Conservation (phyloP, 352 stramenopile genomes). For the Pythium brachiatum region DNA sequence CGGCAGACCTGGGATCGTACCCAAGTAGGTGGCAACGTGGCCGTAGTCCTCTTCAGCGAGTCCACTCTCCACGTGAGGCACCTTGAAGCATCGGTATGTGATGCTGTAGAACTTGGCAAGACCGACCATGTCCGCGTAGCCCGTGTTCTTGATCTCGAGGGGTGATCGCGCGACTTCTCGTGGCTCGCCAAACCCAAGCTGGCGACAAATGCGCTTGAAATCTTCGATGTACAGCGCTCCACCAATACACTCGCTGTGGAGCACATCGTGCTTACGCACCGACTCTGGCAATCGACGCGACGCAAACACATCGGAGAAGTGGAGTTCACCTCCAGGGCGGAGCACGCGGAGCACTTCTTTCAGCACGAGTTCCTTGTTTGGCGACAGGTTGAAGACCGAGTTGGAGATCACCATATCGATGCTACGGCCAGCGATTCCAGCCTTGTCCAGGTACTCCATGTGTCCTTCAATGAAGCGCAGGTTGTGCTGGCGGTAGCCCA, state of each 20-base stretch:
- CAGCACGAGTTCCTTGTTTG: constrained; percentile 90
- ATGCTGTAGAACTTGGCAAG: constrained; percentile 85
- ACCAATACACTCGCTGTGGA: constrained; percentile 90
- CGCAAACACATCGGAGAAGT: constrained; percentile 92
- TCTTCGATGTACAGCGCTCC: constrained; percentile 92
- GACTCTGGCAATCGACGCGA: constrained; percentile 71
- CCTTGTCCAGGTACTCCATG: constrained; percentile 85
- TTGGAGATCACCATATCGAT: constrained; percentile 93
- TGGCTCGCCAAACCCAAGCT: constrained; percentile 84
- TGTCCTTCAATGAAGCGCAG: constrained; percentile 86
- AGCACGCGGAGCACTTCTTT: constrained; percentile 79
- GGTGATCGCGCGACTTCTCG: constrained; percentile 80
- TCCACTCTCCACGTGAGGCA: constrained; percentile 49
- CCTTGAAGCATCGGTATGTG: constrained; percentile 91
- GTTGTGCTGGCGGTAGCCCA: constrained; percentile 76
- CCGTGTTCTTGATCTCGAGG: constrained; percentile 62
- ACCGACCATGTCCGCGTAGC: constrained; percentile 59
- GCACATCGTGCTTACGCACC: constrained; percentile 68
- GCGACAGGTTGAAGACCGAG: constrained; percentile 91
- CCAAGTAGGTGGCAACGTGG: constrained; percentile 90
- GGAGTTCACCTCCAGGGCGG: constrained; percentile 87
- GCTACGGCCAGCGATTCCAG: constrained; percentile 58
- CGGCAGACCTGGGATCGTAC: constrained; percentile 74
- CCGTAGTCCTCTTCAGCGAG: constrained; percentile 90
- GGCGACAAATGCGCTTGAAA: constrained; percentile 80